Base-by-base conservation (phyloP, 2,329 filamentous ascomycete genomes). In the Fusarium napiforme region DNA sequence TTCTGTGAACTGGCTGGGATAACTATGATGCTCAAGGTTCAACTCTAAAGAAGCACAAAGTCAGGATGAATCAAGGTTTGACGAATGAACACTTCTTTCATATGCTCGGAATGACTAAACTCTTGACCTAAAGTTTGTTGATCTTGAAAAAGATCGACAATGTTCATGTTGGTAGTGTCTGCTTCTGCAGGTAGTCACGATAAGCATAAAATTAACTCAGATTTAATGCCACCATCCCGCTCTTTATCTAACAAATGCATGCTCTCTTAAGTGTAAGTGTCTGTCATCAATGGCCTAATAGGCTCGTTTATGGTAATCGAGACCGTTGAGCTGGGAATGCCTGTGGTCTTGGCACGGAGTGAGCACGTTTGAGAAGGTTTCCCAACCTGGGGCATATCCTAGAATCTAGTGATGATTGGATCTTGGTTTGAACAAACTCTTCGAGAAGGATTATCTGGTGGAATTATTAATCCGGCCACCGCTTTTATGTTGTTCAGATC, bases 361-460 rank as follows among this genome's bases (percentile, higher is more conserved):
- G 60, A 67, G 64, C 64, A 67, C 37, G 49, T 67, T 67, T 67
- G 64, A 67, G 60, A 64, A 64, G 47, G 60, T 67, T 67, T 64
- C 50, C 58, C 21, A 15, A 30, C 30, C 28, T 34, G 23, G 19
- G 18, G 15, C 18, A 34, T 10, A 56, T 21, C 18, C 34, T 40
- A 32, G 16, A 26, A 19, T 14, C n/a, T 19, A 9, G n/a, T n/a
- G 46, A n/a, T 43, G 37, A 56, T 34, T 57, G 47, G n/a, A 34
- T 43, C 47, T 36, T 55, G 36, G 7, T 30, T n/a, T 12, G 18
- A 4, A 26, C 7, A 36, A 10, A 15, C 8, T 36, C n/a, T 34
- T 36, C 9, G 5, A 58, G 11, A 36, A 14, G n/a, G 11, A 18
- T 2, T 12, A 15, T 49, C 11, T n/a, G 21, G 19, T 28, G 10